A percentile compares a stretch with the other conserved stretches of the same genome.
phyloP scores from a whole-genome alignment of 441 rosid genomes.

The Omphalea diandra region DNA sequence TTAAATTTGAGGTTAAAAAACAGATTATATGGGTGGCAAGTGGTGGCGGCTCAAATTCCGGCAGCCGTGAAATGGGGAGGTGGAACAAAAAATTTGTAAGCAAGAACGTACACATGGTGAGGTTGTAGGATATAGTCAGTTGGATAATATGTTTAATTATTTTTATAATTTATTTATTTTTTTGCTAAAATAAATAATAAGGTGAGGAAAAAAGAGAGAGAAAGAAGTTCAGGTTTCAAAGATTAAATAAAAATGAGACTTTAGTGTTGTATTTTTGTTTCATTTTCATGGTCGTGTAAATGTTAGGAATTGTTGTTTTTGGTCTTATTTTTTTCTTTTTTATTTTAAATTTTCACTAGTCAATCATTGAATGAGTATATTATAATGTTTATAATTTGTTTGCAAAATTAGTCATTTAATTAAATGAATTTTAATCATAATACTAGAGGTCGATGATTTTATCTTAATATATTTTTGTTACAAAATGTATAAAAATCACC shows the following conservation, averaged over 20 bases:
- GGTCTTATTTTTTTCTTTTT: not conserved
- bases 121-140: constrained; percentile 33
- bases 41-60: constrained; percentile 16
- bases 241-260: constrained; percentile 24
- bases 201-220: constrained; percentile 14
- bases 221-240: constrained; percentile 24
- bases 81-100: constrained; percentile 25
- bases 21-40: too few relatives aligned
- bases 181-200: constrained; percentile 39
- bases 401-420: too few relatives aligned
- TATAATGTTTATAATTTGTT: too few relatives aligned
- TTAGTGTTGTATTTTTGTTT: constrained; percentile 28
- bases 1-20: too few relatives aligned
- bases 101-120: constrained; percentile 21
- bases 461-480: too few relatives aligned
- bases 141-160: constrained; percentile 37
- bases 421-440: too few relatives aligned
- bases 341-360: not conserved
- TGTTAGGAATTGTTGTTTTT: constrained; percentile 28
- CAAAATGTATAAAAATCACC: too few relatives aligned
- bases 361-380: too few relatives aligned
- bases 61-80: constrained; percentile 24
- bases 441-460: too few relatives aligned
- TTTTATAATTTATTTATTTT: constrained; percentile 44
- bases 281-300: constrained; percentile 28